A percentile compares a stretch with the other conserved stretches of the same genome.
phyloP scores from a whole-genome alignment of 768 basidiomycete species.

The Russula sp. region DNA sequence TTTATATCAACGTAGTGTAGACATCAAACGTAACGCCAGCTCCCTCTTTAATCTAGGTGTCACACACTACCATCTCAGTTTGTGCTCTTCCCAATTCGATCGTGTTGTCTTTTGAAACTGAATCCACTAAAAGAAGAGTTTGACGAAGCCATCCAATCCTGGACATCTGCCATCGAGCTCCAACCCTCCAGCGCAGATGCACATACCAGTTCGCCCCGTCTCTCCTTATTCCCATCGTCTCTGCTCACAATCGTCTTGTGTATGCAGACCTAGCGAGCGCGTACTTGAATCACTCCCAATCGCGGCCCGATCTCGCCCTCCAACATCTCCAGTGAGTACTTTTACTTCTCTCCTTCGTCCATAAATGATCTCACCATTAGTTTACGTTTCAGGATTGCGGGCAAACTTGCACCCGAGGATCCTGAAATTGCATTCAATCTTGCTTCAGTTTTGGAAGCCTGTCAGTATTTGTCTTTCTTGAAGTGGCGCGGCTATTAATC shows the following conservation, averaged over 20 bases:
- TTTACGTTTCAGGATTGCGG: constrained; percentile 55
- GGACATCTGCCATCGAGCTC: constrained; percentile 77
- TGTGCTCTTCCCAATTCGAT: constrained; percentile 26
- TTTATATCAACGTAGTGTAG: constrained; percentile 69
- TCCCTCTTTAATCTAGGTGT: constrained; percentile 85
- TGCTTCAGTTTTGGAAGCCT: constrained; percentile 84
- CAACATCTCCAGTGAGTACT: constrained; percentile 65
- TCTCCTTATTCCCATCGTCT: constrained; percentile 13
- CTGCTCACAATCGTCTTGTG: constrained; percentile 21
- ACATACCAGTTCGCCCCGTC: constrained; percentile 62
- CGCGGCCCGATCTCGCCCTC: constrained; percentile 79
- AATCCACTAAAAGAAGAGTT: constrained; percentile 58
- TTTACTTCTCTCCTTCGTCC: constrained; percentile 23
- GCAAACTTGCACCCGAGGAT: constrained; percentile 79
- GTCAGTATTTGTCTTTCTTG: constrained; percentile 35
- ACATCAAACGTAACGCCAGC: constrained; percentile 73
- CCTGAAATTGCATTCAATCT: constrained; percentile 90
- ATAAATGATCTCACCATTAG: constrained; percentile 24
- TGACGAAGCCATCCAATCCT: constrained; percentile 75
- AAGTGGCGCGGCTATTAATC: background rate
- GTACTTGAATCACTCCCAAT: constrained; percentile 73
- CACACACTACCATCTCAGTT: constrained; percentile 84
- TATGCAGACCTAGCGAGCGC: constrained; percentile 76
- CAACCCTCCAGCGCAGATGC: constrained; percentile 82
- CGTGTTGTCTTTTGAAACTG: background rate